Base-by-base conservation (phyloP, 2,329 filamentous ascomycete species). In the Tolypocladium endophyticum region DNA sequence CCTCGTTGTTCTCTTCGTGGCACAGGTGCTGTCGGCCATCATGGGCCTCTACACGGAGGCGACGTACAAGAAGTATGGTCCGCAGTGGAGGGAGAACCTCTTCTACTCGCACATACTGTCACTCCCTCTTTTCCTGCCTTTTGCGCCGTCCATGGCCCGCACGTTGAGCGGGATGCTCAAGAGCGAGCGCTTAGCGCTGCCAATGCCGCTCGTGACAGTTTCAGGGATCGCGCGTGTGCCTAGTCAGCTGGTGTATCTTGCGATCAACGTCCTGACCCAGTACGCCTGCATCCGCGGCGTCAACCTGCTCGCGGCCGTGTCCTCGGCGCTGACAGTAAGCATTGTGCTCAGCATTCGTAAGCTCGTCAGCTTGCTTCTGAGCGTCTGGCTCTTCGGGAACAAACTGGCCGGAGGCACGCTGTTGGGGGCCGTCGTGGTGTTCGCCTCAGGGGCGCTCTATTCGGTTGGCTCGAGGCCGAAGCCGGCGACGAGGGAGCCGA, bases 281-380 rank as follows among this genome's bases (percentile, higher is more conserved):
- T 91, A 97, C 68, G 84, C 92, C 30, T 99, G 94, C 73, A 97
- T 99, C 64, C 89, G 92, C 3, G 94, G 94, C 1, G 94, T 99
- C 60, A 97, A 97, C 66, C 82, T 96, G n/a, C 80, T 99, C 5
- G 92, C 90, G 1, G 90, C 93, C 0, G 88, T 87, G 59, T 90
- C 90, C 4, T 93, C 92, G 4, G 95, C 94, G 0, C 81, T 99
- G 59, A 97, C 94, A 0, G 94, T 99, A 30, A 97, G 93, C 1
- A 96, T 99, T 67, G 92, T 97, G 55, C 80, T 99, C 61, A 99
- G 97, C 71, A 89, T 99, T 61, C 84, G 94, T 66, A 99, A 99
- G 74, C 79, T 99, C 25, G 88, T 96, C 59, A 97, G 92, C 68
- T 82, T 97, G 62, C 77, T 97, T 62, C 73, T 97, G 61, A 97